These are phyloP conservation scores for Persicaria tinctoria DNA, from an alignment of 148 eudicot species.

Conservation along the genomic window DNA sequence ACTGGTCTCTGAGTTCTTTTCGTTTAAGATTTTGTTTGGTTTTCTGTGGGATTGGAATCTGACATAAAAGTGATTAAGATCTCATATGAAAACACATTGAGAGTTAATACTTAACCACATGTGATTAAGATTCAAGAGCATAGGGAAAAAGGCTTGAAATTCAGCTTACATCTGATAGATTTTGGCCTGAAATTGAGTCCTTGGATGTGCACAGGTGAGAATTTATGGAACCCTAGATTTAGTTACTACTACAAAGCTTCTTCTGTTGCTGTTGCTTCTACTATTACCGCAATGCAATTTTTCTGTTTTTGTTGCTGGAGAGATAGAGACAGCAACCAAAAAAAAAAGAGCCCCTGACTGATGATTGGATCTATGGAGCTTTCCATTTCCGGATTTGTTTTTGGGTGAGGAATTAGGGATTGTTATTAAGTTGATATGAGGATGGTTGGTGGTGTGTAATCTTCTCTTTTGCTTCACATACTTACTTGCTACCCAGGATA, in stretches of 20 bases:
- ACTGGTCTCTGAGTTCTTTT: too few species aligned
- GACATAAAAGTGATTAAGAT: too few species aligned
- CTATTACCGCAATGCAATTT: slow-evolving; percentile 5
- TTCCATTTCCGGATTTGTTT: background rate
- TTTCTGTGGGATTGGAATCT: too few species aligned
- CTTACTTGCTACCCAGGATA: background rate
- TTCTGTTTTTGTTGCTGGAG: background rate
- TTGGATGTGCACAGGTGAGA: too few species aligned
- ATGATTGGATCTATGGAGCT: slow-evolving; percentile 4
- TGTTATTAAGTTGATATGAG: slow-evolving; percentile 4
- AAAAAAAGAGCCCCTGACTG: background rate
- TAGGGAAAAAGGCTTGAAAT: too few species aligned
- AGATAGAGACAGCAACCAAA: background rate
- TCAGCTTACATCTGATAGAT: too few species aligned
- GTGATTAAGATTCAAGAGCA: too few species aligned
- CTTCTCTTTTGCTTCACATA: background rate
- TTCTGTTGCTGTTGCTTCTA: background rate
- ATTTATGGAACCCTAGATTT: background rate
- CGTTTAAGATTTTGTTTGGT: too few species aligned
- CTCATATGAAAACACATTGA: too few species aligned
- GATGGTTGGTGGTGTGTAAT: background rate
- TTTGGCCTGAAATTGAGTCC: too few species aligned
- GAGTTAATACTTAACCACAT: too few species aligned
- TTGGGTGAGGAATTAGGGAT: slow-evolving; percentile 5
- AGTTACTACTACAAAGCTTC: background rate